Evolutionary conservation across 1,284 basidiomycete genomes (phyloP), one percentile per base, ranked within the genome.

Genomic region (Mycosarcoma maydis): DNA sequence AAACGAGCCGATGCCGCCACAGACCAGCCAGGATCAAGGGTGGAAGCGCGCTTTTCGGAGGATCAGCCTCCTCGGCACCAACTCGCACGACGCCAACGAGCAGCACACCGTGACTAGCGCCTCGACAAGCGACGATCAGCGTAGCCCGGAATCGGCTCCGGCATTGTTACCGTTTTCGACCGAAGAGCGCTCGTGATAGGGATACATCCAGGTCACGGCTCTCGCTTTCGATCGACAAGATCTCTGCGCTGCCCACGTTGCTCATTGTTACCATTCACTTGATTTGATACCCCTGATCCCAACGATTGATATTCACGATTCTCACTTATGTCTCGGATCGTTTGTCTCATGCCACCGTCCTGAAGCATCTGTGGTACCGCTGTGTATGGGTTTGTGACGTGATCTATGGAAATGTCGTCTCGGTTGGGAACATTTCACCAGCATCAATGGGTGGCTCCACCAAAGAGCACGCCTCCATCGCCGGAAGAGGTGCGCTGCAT

Each of bases 381-480:
- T n/a, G n/a, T n/a, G n/a, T n/a, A n/a, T n/a, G n/a, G n/a, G n/a
- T n/a, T n/a, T n/a, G n/a, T n/a, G n/a, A n/a, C 37, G 16, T 30
- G 19, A 32, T 33, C 19, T 37, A 30, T 27, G n/a, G 29, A 22
- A 39, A 44, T 24, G 13, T 0, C n/a, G 14, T 1, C 20, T 19
- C 29, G 32, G 20, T 5, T 44, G n/a, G n/a, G n/a, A n/a, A n/a
- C n/a, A n/a, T n/a, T n/a, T n/a, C n/a, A n/a, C n/a, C n/a, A n/a
- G n/a, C n/a, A n/a, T n/a, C 45, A 54, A 19, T 33, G 45, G 3
- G 47, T 33, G 8, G 40, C 49, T 13, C 48, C 57, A 26, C 56
- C 64, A 44, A 67, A 67, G 8, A 67, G 46, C 4, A 39, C 53
- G n/a, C 64, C 64, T 6, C 64, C 64, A 24, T 67, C 64, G 19